Evolutionary conservation across 179 eudicot species (phyloP).

Genomic region (Sideroxylon spinosum): DNA sequence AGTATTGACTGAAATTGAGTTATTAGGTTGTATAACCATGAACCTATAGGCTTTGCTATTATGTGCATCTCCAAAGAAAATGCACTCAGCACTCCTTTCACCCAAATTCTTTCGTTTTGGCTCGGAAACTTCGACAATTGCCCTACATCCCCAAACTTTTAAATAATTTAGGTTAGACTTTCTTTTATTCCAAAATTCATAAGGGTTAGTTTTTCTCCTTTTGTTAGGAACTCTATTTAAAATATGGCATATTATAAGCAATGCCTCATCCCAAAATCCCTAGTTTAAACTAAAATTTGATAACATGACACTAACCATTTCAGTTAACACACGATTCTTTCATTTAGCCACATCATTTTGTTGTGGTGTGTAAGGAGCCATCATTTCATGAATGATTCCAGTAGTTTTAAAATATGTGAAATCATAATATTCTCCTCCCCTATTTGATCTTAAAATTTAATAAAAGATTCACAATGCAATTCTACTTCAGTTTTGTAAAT

Average conservation of each 20-base stretch:
- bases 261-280: neutral
- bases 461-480: neutral
- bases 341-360: neutral
- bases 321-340: neutral
- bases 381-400: neutral
- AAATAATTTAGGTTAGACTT: neutral
- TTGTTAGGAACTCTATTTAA: no score
- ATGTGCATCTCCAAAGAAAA: no score
- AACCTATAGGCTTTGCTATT: no score
- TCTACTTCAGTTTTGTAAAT: neutral
- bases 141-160: neutral
- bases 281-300: neutral
- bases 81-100: neutral
- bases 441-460: neutral
- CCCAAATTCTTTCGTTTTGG: neutral
- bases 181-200: no score
- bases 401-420: neutral
- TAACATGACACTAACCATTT: neutral
- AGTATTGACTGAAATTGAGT: neutral
- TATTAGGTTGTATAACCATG: slow-evolving; percentile 7
- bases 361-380: neutral
- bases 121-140: neutral
- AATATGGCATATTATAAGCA: no score
- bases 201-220: no score
- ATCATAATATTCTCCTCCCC: neutral